Conservation (phyloP, 352 stramenopile species). For the Globisporangium emineosum region DNA sequence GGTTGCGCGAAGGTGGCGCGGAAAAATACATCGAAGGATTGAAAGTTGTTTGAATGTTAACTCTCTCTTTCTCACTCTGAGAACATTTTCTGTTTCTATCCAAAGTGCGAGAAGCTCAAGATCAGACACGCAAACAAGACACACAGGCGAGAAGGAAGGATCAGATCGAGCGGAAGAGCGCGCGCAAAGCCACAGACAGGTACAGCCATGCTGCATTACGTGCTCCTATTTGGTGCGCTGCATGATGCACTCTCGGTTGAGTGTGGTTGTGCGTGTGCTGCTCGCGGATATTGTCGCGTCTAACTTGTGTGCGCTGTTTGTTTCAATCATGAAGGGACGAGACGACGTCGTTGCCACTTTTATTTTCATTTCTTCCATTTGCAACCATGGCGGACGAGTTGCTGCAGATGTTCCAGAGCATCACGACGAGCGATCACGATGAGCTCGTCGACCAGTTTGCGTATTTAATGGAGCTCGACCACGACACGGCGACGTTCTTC, state of each 20-base stretch:
- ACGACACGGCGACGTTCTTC: constrained; percentile 74
- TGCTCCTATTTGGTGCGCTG: no score
- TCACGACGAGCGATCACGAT: constrained; percentile 83
- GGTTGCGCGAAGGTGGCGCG: background rate
- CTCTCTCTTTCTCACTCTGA: background rate
- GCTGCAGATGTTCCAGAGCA: constrained; percentile 86
- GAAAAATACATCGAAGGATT: background rate
- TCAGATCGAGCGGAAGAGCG: background rate
- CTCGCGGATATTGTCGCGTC: background rate
- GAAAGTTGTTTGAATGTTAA: background rate
- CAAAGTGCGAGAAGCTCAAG: constrained; percentile 5
- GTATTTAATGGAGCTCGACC: constrained; percentile 66
- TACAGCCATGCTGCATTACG: background rate
- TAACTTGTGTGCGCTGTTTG: background rate
- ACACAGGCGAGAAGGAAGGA: background rate
- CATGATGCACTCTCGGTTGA: background rate
- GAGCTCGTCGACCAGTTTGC: constrained; percentile 84
- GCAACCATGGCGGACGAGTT: constrained; percentile 71
- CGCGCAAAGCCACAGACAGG: background rate
- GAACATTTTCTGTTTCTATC: constrained; percentile 6
- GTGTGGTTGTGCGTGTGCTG: background rate
- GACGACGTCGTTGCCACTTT: background rate
- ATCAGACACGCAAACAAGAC: constrained; percentile 3
- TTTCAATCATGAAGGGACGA: background rate
- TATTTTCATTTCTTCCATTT: background rate